phyloP scores from a whole-genome alignment of 495 filamentous ascomycete species.

The Daldinia grandis region DNA sequence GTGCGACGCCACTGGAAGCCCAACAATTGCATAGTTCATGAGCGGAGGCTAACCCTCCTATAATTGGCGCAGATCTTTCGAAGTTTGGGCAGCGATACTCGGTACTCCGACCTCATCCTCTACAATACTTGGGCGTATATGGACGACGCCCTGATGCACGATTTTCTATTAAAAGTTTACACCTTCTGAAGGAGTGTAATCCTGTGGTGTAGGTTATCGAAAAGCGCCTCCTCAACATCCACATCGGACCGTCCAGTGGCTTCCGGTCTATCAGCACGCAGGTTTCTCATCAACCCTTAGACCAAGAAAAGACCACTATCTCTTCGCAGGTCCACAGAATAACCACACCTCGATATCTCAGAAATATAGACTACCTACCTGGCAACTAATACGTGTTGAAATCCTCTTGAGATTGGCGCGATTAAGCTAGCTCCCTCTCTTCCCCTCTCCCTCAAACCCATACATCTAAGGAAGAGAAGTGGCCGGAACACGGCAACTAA shows the following conservation, averaged over 20 bases:
- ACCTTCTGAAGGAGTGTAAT: slow-evolving; percentile 52
- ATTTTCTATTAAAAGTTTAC: slow-evolving; percentile 49
- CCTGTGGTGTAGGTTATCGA: slow-evolving; percentile 46
- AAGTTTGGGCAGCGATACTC: slow-evolving; percentile 48
- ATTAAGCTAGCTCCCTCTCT: slow-evolving; percentile 36
- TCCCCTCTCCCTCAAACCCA: slow-evolving; percentile 38
- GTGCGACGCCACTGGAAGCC: slow-evolving; percentile 49
- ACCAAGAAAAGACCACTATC: slow-evolving; percentile 40
- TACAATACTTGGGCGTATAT: slow-evolving; percentile 49
- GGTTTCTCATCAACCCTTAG: slow-evolving; percentile 42
- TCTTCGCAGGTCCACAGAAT: slow-evolving; percentile 14
- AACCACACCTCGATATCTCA: slow-evolving; percentile 42
- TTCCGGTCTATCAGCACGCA: slow-evolving; percentile 15
- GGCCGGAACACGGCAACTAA: neutral
- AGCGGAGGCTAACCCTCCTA: slow-evolving; percentile 51
- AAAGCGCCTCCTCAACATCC: slow-evolving; percentile 47
- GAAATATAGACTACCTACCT: slow-evolving; percentile 34
- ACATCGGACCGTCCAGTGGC: slow-evolving; percentile 28
- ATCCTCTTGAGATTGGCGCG: slow-evolving; percentile 41
- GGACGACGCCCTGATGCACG: slow-evolving; percentile 48
- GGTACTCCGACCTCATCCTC: slow-evolving; percentile 52
- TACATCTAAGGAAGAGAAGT: slow-evolving; percentile 49
- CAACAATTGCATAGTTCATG: slow-evolving; percentile 54
- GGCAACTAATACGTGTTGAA: slow-evolving; percentile 34
- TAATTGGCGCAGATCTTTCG: slow-evolving; percentile 49